Base-by-base conservation (phyloP, 768 basidiomycete species). In the Termitomyces sp. region DNA sequence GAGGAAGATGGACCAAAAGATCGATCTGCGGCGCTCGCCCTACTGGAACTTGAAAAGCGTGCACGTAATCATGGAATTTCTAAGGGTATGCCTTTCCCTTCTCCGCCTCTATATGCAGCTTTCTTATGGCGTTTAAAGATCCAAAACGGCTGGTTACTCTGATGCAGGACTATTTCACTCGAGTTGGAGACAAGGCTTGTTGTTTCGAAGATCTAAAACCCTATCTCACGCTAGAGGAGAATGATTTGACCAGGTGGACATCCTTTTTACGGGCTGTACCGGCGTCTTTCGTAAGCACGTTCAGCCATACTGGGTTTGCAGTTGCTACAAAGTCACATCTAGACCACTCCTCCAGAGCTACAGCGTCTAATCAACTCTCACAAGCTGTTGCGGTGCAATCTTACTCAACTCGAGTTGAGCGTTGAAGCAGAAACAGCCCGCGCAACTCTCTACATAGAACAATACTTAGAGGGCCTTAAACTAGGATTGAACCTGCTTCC, bases 171-270 rank as follows among this genome's bases (percentile, higher is more conserved):
- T 96, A 96, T 72, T 86, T 94, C 68, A 76, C 83, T 45, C 77
- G 76, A 60, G 84, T 94, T 66, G 88, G 91, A 36, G 85, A 87
- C 71, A 96, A 94, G 73, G 79, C 88, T 5, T 93, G 91, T 72
- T 94, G 92, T 71, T 92, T 86, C 60, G 94, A 96, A 73, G 95
- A 97, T 67, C 75, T 96, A 45, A 81, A 81, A 65, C 84, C 86
- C 3, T 94, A 89, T 69, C 72, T 88, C 12, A 68, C 68, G 8
- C 73, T 90, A 14, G 74, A 81, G 29, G 80, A 73, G 53, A 76
- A 81, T 12, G 79, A 81, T 36, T 72, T 82, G 11, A 59, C 73
- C 4, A 74, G 76, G 57, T 89, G 88, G 84, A 80, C 77, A 42
- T 66, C 79, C 12, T 83, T 86, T 71, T 77, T 91, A 7, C 73